Conservation (phyloP, 108 stramenopile genomes). For the Pseudonitzschia delicatissima region DNA sequence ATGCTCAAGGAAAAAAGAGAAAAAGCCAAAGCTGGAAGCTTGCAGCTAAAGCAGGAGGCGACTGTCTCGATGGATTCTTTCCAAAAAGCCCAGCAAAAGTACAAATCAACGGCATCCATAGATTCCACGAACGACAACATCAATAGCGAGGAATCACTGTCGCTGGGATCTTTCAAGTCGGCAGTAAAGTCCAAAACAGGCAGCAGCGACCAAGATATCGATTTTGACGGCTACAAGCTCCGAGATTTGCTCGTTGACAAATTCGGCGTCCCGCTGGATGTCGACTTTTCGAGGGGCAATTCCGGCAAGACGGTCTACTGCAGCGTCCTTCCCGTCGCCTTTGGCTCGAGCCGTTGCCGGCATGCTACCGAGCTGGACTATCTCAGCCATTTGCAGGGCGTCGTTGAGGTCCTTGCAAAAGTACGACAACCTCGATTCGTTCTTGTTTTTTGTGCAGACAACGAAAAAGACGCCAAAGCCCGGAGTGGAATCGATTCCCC, state of each 20-base stretch:
- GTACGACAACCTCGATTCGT: constrained; percentile 30
- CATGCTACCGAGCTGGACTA: constrained; percentile 32
- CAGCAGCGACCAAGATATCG: background rate
- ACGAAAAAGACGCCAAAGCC: constrained; percentile 19
- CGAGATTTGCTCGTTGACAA: constrained; percentile 27
- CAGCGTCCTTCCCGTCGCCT: constrained; percentile 24
- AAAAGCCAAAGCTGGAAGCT: background rate
- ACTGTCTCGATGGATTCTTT: constrained; percentile 1
- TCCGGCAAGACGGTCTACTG: constrained; percentile 16
- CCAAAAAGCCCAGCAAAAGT: constrained; percentile 9
- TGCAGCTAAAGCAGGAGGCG: constrained; percentile 1
- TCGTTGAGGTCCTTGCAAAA: constrained; percentile 23
- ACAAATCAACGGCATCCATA: background rate
- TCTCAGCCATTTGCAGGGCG: constrained; percentile 32
- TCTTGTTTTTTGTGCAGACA: constrained; percentile 13
- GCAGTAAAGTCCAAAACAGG: constrained; percentile 3
- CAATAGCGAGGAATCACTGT: constrained; percentile 11
- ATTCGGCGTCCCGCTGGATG: constrained; percentile 31
- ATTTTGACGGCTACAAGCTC: constrained; percentile 31
- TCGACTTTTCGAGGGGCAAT: constrained; percentile 25
- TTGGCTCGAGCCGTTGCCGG: constrained; percentile 20
- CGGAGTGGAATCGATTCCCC: constrained; percentile 29
- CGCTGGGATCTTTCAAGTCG: constrained; percentile 1
- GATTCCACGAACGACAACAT: background rate
- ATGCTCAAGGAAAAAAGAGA: constrained; percentile 21